Percentiles rank a stretch among this genome's conserved stretches.
phyloP scores from a whole-genome alignment of 768 basidiomycete genomes.

The Baorangia bicolor region DNA sequence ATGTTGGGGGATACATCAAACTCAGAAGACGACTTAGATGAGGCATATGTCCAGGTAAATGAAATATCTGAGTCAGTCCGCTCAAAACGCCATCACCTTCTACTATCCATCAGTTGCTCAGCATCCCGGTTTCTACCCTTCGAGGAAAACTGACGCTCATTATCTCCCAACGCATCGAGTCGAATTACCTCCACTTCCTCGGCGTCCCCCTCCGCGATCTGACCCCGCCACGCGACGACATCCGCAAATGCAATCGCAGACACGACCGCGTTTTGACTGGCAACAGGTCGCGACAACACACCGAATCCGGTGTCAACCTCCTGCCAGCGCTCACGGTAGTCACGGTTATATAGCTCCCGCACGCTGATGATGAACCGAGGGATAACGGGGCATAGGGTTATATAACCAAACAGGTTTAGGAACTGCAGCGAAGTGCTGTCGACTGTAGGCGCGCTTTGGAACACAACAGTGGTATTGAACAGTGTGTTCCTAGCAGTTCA shows the following conservation, averaged over 20 bases:
- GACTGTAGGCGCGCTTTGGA: background rate
- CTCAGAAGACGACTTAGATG: too few relatives aligned
- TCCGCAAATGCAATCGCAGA: background rate
- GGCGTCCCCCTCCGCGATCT: background rate
- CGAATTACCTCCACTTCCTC: background rate
- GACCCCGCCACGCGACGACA: background rate
- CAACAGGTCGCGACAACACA: background rate
- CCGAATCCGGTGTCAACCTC: constrained; percentile 10
- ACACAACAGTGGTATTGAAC: background rate
- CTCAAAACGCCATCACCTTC: too few relatives aligned
- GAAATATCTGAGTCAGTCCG: too few relatives aligned
- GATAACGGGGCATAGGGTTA: background rate
- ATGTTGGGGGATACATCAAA: too few relatives aligned
- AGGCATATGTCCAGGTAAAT: too few relatives aligned
- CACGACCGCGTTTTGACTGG: background rate
- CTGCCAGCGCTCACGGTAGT: background rate
- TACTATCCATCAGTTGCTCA: too few relatives aligned
- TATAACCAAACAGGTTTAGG: background rate
- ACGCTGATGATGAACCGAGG: constrained; percentile 12
- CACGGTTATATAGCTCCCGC: background rate
- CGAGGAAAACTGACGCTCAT: background rate
- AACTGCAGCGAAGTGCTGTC: background rate
- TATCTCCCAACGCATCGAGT: background rate
- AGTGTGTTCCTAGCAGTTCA: background rate
- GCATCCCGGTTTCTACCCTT: too few relatives aligned